phyloP scores from a whole-genome alignment of 306 rosid species.

The Urtica urens region DNA sequence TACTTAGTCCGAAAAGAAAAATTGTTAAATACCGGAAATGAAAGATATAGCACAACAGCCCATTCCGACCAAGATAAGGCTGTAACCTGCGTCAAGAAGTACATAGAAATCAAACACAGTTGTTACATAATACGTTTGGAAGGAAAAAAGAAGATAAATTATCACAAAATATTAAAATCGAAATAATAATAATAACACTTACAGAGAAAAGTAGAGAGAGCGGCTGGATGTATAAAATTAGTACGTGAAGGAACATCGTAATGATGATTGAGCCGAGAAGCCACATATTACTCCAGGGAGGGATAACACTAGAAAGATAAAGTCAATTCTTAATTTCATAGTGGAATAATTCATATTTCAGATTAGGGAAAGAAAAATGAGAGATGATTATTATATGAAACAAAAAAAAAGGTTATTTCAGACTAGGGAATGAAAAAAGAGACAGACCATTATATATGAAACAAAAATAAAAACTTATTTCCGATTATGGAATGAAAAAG shows the following conservation, averaged over 20 bases:
- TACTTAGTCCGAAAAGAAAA: not conserved
- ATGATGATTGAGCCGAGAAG: slow-evolving; percentile 82
- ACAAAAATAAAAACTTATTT: no score
- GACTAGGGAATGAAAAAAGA: no score
- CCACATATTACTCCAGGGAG: slow-evolving; percentile 98
- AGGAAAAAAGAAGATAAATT: slow-evolving; percentile 7
- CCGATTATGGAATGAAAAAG: no score
- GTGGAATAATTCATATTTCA: not conserved
- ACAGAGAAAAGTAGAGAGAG: slow-evolving; percentile 90
- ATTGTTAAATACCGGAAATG: slow-evolving; percentile 59
- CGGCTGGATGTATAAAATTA: slow-evolving; percentile 83
- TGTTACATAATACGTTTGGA: slow-evolving; percentile 11
- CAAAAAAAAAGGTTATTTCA: no score
- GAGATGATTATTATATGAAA: no score
- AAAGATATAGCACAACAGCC: slow-evolving; percentile 75
- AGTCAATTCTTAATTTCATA: slow-evolving; percentile 2
- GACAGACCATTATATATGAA: no score
- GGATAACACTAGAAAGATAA: slow-evolving; percentile 57
- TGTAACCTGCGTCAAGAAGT: slow-evolving; percentile 49
- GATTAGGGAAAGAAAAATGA: no score
- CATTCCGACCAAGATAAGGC: slow-evolving; percentile 89
- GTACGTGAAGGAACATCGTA: slow-evolving; percentile 75
- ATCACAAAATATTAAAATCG: slow-evolving; percentile 12
- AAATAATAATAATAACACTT: slow-evolving; percentile 34
- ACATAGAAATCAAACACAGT: not conserved